Evolutionary conservation across 257 asterid species (phyloP), one percentile per base, ranked within the genome.

Genomic region (Striga asiatica): DNA sequence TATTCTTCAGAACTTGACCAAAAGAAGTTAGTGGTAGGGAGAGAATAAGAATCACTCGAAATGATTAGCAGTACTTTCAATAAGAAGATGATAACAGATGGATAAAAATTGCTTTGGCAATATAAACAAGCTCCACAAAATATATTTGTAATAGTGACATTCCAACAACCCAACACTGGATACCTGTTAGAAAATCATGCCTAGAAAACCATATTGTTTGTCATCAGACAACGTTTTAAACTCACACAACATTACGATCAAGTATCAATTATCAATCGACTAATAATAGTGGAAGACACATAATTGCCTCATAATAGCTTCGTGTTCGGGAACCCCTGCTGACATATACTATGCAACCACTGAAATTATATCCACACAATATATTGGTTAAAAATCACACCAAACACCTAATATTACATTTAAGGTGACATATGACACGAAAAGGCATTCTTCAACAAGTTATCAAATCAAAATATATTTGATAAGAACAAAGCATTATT

Each of bases 11-110:
- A n/a, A n/a, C 20, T n/a, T 6, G 1, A 58, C 54, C 28, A 52
- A 52, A 58, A 45, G 45, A 8, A 24, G 49, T 25, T 48, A 42
- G 12, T 50, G 32, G 45, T 14, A 12, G 19, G 10, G 41, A 24
- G n/a, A 5, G 38, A 28, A 38, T 39, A 50, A 18, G 1, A 24
- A 37, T 24, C 48, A 5, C 27, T 37, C 51, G n/a, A 37, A 16
- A 24, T 34, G 21, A 11, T 27, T 65, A n/a, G n/a, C n/a, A 59
- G 41, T 51, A 50, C 20, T 22, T 51, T 24, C 52, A 62, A 24
- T 14, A 62, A 39, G 18, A 62, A 24, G 47, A 43, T 39, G 46
- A 16, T 5, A 28, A 8, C 18, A 31, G 9, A 54, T 16, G 57
- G 1, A 14, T 5, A 20, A 34, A 9, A 53, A 63, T n/a, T n/a